These are phyloP conservation scores for Alternaria sp. DNA, from an alignment of 2,329 filamentous ascomycete genomes.

Conservation along the genomic window DNA sequence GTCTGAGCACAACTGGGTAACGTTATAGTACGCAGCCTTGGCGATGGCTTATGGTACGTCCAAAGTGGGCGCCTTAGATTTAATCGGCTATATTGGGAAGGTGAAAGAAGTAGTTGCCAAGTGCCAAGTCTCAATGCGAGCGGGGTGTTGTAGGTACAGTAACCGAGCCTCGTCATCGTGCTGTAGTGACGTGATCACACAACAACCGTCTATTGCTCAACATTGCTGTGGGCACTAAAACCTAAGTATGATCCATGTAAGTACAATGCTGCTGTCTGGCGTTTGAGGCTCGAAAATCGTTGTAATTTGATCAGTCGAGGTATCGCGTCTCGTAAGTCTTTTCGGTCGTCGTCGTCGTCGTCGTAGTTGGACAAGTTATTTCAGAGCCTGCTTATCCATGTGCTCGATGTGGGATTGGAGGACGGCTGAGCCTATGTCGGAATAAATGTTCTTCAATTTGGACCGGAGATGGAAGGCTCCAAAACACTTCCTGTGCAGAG, in stretches of 20 bases:
- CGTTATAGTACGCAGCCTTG: slow-evolving; percentile 1
- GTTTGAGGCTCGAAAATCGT: not conserved
- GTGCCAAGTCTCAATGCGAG: slow-evolving; percentile 11
- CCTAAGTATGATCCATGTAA: not conserved
- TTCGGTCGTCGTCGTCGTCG: not conserved
- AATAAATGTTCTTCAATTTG: slow-evolving; percentile 11
- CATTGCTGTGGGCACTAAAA: not conserved
- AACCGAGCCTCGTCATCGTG: slow-evolving; percentile 7
- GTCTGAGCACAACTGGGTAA: not conserved
- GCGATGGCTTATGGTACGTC: slow-evolving; percentile 5
- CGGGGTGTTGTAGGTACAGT: slow-evolving; percentile 6
- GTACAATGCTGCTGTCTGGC: not conserved
- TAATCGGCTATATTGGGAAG: slow-evolving; percentile 11
- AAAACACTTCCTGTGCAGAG: slow-evolving; percentile 14
- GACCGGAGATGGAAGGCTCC: slow-evolving; percentile 9
- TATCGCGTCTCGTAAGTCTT: not conserved
- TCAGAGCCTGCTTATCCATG: slow-evolving; percentile 26
- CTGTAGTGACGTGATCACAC: not conserved
- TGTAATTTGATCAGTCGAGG: not conserved
- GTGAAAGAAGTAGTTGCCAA: slow-evolving; percentile 10
- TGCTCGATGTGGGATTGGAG: slow-evolving; percentile 19
- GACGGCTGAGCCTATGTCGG: slow-evolving; percentile 13
- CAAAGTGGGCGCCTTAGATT: slow-evolving; percentile 8
- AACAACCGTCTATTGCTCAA: not conserved
- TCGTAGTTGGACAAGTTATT: slow-evolving; percentile 11